These are phyloP conservation scores for Fulvia fulva DNA, from an alignment of 2,329 filamentous ascomycete species.

Conservation along the genomic window DNA sequence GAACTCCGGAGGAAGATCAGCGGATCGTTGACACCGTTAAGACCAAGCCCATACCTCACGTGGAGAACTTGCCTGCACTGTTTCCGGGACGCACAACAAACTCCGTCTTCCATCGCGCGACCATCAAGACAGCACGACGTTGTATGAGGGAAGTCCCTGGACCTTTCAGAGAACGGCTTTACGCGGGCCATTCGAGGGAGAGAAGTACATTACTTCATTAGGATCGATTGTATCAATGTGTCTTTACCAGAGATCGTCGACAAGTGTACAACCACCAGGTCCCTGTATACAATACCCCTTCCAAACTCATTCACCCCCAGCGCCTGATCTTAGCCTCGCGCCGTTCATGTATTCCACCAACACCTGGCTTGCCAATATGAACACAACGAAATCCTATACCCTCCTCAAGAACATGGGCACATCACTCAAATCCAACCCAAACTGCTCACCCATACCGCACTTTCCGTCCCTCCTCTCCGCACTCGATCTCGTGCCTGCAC, in stretches of 20 bases:
- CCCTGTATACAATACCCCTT: not conserved
- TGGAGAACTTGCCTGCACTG: no score
- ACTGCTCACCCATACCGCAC: constrained; percentile 32
- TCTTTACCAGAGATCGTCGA: no score
- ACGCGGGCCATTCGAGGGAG: no score
- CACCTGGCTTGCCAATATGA: not conserved
- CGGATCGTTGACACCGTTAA: no score
- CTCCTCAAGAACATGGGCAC: constrained; percentile 37
- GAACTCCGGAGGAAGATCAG: no score
- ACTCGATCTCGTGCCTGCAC: constrained; percentile 33
- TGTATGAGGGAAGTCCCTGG: no score
- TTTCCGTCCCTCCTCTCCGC: constrained; percentile 30
- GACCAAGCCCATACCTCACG: no score
- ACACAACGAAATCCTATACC: not conserved
- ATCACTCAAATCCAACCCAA: constrained; percentile 39
- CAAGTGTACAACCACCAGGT: no score
- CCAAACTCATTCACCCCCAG: not conserved
- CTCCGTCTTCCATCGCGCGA: no score
- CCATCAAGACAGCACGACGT: no score
- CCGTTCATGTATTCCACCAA: not conserved
- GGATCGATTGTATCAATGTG: not conserved
- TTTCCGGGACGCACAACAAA: no score
- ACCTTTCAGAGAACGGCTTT: no score
- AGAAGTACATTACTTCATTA: not conserved
- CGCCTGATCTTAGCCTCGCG: not conserved